Evolutionary conservation across 306 rosid species (phyloP), one percentile per base, ranked within the genome.

Genomic region (Acacia confusa): DNA sequence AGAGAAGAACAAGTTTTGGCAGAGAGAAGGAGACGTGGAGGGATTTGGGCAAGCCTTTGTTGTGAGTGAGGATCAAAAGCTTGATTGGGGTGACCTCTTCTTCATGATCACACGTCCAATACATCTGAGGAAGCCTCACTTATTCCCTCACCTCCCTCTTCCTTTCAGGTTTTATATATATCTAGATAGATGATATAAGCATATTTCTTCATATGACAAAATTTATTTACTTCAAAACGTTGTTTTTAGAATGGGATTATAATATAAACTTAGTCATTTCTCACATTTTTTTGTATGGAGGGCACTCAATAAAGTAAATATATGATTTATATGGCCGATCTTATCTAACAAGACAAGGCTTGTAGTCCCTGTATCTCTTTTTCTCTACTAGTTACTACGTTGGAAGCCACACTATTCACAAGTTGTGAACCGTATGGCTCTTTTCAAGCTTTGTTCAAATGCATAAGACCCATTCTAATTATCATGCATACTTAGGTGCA

Each of bases 31-130:
- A 38, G 86, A 90, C 7, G 19, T 86, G 20, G 94, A 92, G 43
- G 97, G 97, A 25, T 92, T 88, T 83, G 92, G 97, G 22, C 94
- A 92, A 81, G 84, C 81, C 41, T 87, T 87, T 78, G 89, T 92
- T 57, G 38, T 79, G 5, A 87, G 76, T 82, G 81, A 82, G 30
- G 85, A 82, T 16, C 83, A 85, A 20, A 85, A 81, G 8, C 85
- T 81, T 74, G 92, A 90, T 32, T 92, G 94, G 94, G 78, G n/a
- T 41, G 94, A 90, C 27, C 0, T 88, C 0, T 88, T 92, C 82
- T 83, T 32, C 25, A 40, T 90, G 47, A 44, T 24, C 3, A 88
- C 92, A 0, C 87, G 60, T 67, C 92, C 92, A 10, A 24, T 13
- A 4, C 81, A 82, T 64, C 14, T 32, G 9, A 87, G 92, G 84